Evolutionary conservation across 768 basidiomycete genomes (phyloP), one percentile per base, ranked within the genome.

Genomic region (Phylloporus scabripes): DNA sequence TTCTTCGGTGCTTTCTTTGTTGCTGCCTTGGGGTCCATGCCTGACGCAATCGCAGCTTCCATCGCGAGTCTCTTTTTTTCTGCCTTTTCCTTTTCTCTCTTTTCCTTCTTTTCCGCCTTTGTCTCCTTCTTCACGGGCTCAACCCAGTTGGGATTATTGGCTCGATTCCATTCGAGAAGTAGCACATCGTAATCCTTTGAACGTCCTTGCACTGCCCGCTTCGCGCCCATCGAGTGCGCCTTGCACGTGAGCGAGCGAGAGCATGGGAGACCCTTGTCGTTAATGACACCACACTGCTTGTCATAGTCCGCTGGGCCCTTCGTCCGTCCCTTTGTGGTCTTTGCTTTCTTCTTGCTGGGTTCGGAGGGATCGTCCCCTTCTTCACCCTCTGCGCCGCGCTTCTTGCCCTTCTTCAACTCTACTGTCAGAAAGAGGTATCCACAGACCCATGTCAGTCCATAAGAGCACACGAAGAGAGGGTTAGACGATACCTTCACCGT

Each of bases 191-290:
- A 98, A 7, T 71, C 66, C 45, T 85, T 78, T 1, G 89, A 87
- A 4, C 95, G 89, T 29, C 91, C 91, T 53, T 80, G 78, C 1
- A 99, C 94, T 8, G 87, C 81, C 15, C 95, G 87, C 68, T 99
- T 99, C 10, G 92, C 88, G 12, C 92, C 92, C 85, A 99, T 95
- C 2, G 91, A 87, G 64, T 99, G 95, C 5, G 95, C 92, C 69
- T 99, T 99, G 74, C 95, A 99, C 0, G 95, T 97, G 32, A 99
- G 78, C 7, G 92, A 92, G 23, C 95, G 88, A 11, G 92, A 92
- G 63, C 95, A 99, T 0, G 91, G 92, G 7, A 92, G 72, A 38
- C 79, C 79, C 67, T 96, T 96, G 71, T 95, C 93, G 70, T 95
- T 97, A 65, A 96, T 95, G 32, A 98, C 95, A 44, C 95, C 93